Percentiles rank a stretch among this genome's conserved stretches.
Conservation (phyloP, 108 stramenopile species). For the Conticribra weissflogii region DNA sequence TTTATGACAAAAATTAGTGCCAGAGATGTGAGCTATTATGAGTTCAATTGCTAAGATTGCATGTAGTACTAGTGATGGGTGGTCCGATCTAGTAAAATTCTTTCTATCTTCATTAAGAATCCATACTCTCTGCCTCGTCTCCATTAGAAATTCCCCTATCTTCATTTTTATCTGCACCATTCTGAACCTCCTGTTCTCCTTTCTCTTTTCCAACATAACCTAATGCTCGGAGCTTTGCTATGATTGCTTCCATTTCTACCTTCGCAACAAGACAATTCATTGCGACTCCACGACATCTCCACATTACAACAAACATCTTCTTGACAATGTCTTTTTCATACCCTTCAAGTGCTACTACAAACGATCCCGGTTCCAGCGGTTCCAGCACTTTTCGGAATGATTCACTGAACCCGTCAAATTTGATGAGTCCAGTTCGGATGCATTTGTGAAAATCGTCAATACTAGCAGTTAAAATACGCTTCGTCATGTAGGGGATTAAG, state of each 20-base stretch:
- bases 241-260: conserved; percentile 77
- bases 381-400: conserved; percentile 47
- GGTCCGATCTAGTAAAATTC: too few species aligned
- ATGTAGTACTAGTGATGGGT: too few species aligned
- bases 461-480: conserved; percentile 62
- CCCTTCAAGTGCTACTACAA: conserved; percentile 75
- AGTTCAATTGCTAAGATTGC: too few species aligned
- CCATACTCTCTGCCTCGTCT: too few species aligned
- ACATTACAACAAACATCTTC: conserved; percentile 79
- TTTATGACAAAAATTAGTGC: too few species aligned
- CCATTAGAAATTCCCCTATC: too few species aligned
- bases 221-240: conserved; percentile 65
- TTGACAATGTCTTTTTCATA: conserved; percentile 72
- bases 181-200: too few species aligned
- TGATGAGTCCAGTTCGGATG: conserved; percentile 48
- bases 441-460: conserved; percentile 76
- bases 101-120: too few species aligned
- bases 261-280: conserved; percentile 73
- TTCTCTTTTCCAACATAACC: conserved; percentile 37
- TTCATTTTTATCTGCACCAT: too few species aligned
- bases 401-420: conserved; percentile 57
- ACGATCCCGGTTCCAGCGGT: conserved; percentile 67
- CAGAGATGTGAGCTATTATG: too few species aligned
- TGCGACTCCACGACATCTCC: conserved; percentile 65
- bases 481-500: conserved; percentile 81